phyloP scores from a whole-genome alignment of 257 asterid genomes.

The Coffea canephora region DNA sequence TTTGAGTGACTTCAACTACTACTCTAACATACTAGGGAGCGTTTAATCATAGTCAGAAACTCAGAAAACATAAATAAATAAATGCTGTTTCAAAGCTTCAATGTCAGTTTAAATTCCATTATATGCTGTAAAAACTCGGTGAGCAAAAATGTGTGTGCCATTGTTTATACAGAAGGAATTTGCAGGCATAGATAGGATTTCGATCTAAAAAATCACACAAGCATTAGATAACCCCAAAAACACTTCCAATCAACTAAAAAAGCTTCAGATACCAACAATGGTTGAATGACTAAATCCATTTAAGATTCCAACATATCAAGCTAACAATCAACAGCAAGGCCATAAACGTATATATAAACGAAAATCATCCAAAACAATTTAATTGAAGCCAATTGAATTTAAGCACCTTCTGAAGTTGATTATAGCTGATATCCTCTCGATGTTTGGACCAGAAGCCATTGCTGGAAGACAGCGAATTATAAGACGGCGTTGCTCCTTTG shows the following conservation, averaged over 20 bases:
- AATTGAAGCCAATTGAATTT: not conserved
- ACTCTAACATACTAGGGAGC: not conserved
- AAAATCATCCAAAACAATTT: not conserved
- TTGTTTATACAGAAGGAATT: not conserved
- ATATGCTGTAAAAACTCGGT: not conserved
- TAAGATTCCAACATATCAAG: not conserved
- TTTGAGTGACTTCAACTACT: not conserved
- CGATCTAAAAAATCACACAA: not conserved
- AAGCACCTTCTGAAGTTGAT: slow-evolving; percentile 87
- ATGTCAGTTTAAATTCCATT: not conserved
- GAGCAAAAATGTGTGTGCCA: not conserved
- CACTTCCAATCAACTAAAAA: slow-evolving; percentile 7
- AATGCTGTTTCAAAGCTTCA: not conserved
- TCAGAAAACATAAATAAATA: not conserved
- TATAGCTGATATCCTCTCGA: slow-evolving; percentile 58
- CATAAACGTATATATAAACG: not conserved
- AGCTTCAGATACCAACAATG: not conserved
- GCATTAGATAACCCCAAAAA: not conserved
- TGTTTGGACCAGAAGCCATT: slow-evolving; percentile 85
- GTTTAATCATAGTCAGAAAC: not conserved
- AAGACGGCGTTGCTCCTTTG: slow-evolving; percentile 38
- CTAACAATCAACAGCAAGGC: not conserved
- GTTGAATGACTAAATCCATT: not conserved
- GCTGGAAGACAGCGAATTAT: slow-evolving; percentile 39
- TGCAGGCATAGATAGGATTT: not conserved